Evolutionary conservation across 2,329 filamentous ascomycete species (phyloP).

Genomic region (Apiospora malaysiana): DNA sequence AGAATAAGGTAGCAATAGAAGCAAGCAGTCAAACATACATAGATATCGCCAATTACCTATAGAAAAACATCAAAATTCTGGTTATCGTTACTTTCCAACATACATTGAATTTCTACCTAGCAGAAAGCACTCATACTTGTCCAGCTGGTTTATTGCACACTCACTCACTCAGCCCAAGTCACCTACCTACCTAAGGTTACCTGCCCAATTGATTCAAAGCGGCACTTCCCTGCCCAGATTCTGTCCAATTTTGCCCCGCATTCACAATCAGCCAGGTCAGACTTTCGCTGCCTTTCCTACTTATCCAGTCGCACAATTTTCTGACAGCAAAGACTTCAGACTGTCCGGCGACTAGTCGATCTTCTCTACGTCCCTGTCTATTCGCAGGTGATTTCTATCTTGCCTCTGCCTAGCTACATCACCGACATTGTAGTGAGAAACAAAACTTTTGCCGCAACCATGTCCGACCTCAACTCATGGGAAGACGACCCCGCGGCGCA

Average conservation of each 20-base stretch:
- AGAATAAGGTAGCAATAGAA: neutral
- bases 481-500: conserved; percentile 84
- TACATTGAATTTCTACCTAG: too few species aligned
- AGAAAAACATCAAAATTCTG: too few species aligned
- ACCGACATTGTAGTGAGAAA: neutral
- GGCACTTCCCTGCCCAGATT: conserved; percentile 5
- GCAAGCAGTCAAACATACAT: neutral
- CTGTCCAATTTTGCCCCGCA: conserved; percentile 19
- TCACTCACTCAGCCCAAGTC: neutral
- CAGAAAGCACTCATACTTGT: neutral
- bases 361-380: too few species aligned
- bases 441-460: conserved; percentile 46
- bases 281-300: conserved; percentile 9
- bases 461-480: conserved; percentile 95
- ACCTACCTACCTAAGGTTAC: neutral
- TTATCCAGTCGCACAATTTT: conserved; percentile 14
- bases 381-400: neutral
- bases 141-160: neutral
- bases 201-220: neutral
- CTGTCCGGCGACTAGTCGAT: neutral
- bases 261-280: conserved; percentile 14
- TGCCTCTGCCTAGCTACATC: neutral
- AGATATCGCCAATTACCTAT: neutral
- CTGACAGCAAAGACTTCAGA: conserved; percentile 14
- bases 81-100: too few species aligned